Percentiles rank a stretch among this genome's conserved stretches.
Conservation (phyloP, 805 yeast genomes). For the Zygotorulaspora sp. region DNA sequence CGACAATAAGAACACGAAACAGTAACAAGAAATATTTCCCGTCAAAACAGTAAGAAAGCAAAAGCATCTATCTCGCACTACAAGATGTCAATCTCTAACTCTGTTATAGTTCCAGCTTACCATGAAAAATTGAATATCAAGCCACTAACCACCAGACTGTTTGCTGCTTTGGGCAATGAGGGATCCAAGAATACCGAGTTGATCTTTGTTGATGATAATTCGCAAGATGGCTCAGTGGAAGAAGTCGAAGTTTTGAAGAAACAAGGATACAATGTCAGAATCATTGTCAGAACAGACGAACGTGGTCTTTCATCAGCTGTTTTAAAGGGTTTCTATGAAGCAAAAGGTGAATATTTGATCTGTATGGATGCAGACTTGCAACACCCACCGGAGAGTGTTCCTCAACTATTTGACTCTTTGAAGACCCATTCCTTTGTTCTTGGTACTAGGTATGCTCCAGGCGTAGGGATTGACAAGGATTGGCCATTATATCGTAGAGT, state of each 20-base stretch:
- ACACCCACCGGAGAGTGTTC: constrained; percentile 51
- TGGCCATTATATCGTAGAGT: constrained; percentile 51
- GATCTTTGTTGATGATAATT: constrained; percentile 49
- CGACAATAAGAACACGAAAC: too few relatives aligned
- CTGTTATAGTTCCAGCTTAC: constrained; percentile 48
- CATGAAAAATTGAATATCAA: constrained; percentile 47
- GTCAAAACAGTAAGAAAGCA: background rate
- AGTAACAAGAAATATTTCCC: too few relatives aligned
- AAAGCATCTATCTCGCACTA: too few relatives aligned
- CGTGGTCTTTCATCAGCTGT: constrained; percentile 50
- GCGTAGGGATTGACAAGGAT: constrained; percentile 50
- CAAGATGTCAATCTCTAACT: constrained; percentile 37
- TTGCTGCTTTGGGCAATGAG: constrained; percentile 45
- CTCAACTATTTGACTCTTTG: constrained; percentile 40
- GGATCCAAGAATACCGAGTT: constrained; percentile 42
- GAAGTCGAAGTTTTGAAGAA: constrained; percentile 43
- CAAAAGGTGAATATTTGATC: constrained; percentile 44
- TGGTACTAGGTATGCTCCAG: constrained; percentile 52
- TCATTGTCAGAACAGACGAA: constrained; percentile 48
- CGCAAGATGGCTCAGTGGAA: constrained; percentile 49
- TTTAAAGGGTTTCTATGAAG: constrained; percentile 44
- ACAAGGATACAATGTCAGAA: constrained; percentile 46
- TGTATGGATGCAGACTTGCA: constrained; percentile 54
- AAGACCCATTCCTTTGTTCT: constrained; percentile 42
- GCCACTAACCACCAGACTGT: constrained; percentile 45